Conservation (phyloP, 2,329 filamentous ascomycete species). For the Pezicula radicicola region DNA sequence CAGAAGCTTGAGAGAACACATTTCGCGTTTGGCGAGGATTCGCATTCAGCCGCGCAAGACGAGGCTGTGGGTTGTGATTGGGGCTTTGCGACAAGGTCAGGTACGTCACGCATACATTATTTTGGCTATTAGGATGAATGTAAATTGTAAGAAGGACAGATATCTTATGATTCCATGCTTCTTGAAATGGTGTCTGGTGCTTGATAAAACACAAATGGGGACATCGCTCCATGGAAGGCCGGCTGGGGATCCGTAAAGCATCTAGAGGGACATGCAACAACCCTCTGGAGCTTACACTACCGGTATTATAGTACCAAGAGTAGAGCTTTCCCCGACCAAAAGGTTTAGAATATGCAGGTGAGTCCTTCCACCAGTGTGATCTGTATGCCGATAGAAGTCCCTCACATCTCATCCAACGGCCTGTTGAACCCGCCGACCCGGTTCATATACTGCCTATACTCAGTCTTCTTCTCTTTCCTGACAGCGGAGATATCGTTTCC, state of each 20-base stretch:
- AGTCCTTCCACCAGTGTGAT: neutral
- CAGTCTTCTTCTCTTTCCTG: constrained; percentile 87
- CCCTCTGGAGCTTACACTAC: too few relatives aligned
- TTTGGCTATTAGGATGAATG: neutral
- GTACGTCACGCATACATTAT: neutral
- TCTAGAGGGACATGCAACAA: too few relatives aligned
- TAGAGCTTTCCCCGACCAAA: too few relatives aligned
- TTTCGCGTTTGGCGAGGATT: constrained; percentile 18
- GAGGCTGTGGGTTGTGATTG: constrained; percentile 9
- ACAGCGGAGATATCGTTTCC: constrained; percentile 85
- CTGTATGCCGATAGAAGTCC: neutral
- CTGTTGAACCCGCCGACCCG: constrained; percentile 78
- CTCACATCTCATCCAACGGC: constrained; percentile 53
- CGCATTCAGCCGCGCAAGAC: constrained; percentile 21
- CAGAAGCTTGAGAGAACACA: constrained; percentile 17
- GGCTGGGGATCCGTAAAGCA: too few relatives aligned
- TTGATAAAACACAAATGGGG: too few relatives aligned
- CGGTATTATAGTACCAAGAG: too few relatives aligned
- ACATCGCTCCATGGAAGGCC: too few relatives aligned
- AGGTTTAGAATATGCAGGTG: too few relatives aligned
- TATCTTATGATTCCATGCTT: too few relatives aligned
- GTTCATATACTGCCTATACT: constrained; percentile 98
- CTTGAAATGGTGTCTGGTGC: too few relatives aligned
- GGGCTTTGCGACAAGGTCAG: neutral
- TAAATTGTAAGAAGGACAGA: too few relatives aligned